Percentiles rank a stretch among this genome's conserved stretches.
Conservation (phyloP, 1,139 yeast genomes). For the Blastobotrys buckinghamii region DNA sequence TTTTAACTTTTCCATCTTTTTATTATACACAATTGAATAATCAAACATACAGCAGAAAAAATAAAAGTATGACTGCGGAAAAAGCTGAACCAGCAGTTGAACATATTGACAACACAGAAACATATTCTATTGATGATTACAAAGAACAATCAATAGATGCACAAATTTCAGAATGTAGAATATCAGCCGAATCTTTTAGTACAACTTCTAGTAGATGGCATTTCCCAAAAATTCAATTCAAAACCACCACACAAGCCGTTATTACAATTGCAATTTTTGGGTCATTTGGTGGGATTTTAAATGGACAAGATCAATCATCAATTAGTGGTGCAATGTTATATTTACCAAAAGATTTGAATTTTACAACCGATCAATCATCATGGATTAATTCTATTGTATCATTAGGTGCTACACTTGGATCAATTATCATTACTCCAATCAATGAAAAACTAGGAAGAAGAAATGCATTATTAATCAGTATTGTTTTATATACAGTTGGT, state of each 20-base stretch:
- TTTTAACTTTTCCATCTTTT: too few species aligned
- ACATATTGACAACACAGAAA: too few species aligned
- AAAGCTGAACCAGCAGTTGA: too few species aligned
- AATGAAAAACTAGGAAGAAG: constrained; percentile 48
- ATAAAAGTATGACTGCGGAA: too few species aligned
- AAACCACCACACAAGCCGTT: constrained; percentile 43
- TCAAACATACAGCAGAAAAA: too few species aligned
- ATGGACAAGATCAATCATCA: constrained; percentile 53
- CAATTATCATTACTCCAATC: constrained; percentile 27
- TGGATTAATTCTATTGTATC: constrained; percentile 54
- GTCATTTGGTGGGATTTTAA: constrained; percentile 53
- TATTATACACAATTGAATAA: too few species aligned
- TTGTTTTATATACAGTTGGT: constrained; percentile 52
- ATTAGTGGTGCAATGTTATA: constrained; percentile 54
- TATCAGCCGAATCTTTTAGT: too few species aligned
- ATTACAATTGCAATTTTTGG: constrained; percentile 46
- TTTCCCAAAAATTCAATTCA: constrained; percentile 27
- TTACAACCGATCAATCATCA: constrained; percentile 33
- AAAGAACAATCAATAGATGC: too few species aligned
- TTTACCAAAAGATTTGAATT: constrained; percentile 45
- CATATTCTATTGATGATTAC: too few species aligned
- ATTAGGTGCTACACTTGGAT: constrained; percentile 42
- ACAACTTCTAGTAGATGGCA: not conserved
- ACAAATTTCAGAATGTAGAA: too few species aligned
- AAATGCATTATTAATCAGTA: constrained; percentile 45